phyloP scores from a whole-genome alignment of 2,329 filamentous ascomycete species.

The Diaporthe sp. region DNA sequence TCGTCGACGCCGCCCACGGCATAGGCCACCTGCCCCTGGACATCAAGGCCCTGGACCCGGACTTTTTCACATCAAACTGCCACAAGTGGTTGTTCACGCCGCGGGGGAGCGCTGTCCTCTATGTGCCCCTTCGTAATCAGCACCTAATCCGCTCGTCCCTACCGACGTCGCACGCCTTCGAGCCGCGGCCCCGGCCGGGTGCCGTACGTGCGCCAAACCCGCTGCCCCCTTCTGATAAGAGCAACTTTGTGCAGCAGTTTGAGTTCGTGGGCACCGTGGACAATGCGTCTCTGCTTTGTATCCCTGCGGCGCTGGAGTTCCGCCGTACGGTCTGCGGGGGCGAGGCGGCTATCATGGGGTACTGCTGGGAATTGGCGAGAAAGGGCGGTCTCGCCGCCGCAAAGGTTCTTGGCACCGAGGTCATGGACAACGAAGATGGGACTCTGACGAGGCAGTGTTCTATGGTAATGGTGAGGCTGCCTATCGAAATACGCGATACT shows the following conservation, averaged over 20 bases:
- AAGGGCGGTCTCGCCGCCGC: conserved; percentile 72
- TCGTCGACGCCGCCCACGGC: conserved; percentile 87
- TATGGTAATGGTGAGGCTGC: conserved; percentile 79
- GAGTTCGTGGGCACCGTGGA: conserved; percentile 83
- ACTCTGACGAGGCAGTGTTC: conserved; percentile 71
- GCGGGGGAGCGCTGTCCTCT: conserved; percentile 81
- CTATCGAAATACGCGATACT: conserved; percentile 58
- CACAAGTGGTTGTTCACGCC: conserved; percentile 92
- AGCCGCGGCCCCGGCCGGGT: conserved; percentile 50
- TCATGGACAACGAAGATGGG: conserved; percentile 73
- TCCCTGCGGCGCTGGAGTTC: conserved; percentile 79
- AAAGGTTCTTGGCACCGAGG: conserved; percentile 72
- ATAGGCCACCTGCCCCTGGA: conserved; percentile 82
- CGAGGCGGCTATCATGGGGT: conserved; percentile 74
- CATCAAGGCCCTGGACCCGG: conserved; percentile 73
- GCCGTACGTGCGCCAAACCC: conserved; percentile 47
- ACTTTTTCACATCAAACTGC: conserved; percentile 89
- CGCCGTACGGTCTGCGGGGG: conserved; percentile 76
- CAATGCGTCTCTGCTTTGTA: conserved; percentile 75
- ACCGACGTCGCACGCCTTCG: conserved; percentile 84
- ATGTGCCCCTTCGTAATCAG: conserved; percentile 83
- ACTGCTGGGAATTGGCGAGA: conserved; percentile 71
- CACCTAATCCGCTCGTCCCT: conserved; percentile 76
- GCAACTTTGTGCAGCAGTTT: conserved; percentile 75
- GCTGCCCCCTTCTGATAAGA: conserved; percentile 59